phyloP scores from a whole-genome alignment of 192 early-diverging fungal genomes.

The Allomyces macrogynus region DNA sequence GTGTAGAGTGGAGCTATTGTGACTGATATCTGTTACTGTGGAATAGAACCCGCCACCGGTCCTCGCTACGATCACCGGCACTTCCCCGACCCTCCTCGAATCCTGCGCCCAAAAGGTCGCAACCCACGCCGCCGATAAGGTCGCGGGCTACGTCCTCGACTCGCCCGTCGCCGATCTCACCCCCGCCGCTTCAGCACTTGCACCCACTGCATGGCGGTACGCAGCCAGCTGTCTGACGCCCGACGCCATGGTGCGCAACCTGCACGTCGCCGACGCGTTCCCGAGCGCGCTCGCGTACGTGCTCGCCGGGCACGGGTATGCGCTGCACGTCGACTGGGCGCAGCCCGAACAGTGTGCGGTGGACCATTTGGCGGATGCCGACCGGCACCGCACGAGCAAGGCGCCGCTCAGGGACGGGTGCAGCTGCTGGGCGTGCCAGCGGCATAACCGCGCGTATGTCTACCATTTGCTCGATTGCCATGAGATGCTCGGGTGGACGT shows the following conservation, averaged over 20 bases:
- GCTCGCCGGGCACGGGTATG: background rate
- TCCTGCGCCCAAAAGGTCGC: no score
- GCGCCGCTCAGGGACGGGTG: background rate
- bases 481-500: background rate
- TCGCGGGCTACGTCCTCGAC: background rate
- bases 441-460: background rate
- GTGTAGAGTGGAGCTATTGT: no score
- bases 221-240: background rate
- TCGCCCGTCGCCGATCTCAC: background rate
- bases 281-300: background rate
- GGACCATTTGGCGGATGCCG: no score
- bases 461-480: background rate
- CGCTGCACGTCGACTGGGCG: no score
- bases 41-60: no score
- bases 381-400: no score
- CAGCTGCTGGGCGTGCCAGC: background rate
- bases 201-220: background rate
- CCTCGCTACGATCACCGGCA: no score
- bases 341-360: no score
- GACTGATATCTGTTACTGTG: no score
- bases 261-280: background rate
- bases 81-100: no score
- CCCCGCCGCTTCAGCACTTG: background rate
- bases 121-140: background rate
- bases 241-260: background rate